Evolutionary conservation across 2,329 filamentous ascomycete genomes (phyloP).

Genomic region (Colletotrichum sidae): DNA sequence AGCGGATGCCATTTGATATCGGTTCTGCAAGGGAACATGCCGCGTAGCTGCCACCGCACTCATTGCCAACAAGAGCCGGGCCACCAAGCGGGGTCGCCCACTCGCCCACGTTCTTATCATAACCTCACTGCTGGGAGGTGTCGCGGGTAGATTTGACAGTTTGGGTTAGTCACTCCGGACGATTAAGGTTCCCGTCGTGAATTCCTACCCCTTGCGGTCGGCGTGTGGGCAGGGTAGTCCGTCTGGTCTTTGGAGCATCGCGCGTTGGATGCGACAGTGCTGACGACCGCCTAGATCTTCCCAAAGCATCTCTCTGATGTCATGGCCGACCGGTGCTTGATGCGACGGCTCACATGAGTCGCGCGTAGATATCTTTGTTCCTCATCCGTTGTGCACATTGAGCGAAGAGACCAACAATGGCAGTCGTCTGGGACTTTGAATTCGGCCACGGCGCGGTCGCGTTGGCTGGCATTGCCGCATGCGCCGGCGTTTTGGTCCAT

Average conservation of each 20-base stretch:
- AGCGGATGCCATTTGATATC: slow-evolving; percentile 5
- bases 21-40: slow-evolving; percentile 14
- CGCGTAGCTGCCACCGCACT: too few species aligned
- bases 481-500: slow-evolving; percentile 14
- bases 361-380: neutral
- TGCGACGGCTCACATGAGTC: neutral
- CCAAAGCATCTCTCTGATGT: neutral
- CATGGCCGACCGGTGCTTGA: neutral
- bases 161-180: slow-evolving; percentile 19
- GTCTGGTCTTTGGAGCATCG: neutral
- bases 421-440: neutral
- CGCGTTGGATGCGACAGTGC: neutral
- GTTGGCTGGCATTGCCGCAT: slow-evolving; percentile 14
- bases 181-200: slow-evolving; percentile 18
- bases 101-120: slow-evolving; percentile 24
- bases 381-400: too few species aligned
- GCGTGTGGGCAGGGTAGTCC: neutral
- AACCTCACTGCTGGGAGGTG: slow-evolving; percentile 1
- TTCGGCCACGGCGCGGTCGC: neutral
- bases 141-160: slow-evolving; percentile 31
- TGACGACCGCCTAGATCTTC: slow-evolving; percentile 1
- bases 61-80: neutral
- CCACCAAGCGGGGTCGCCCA: slow-evolving; percentile 35
- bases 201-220: slow-evolving; percentile 26
- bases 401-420: slow-evolving; percentile 7